A percentile compares a stretch with the other conserved stretches of the same genome.
phyloP scores from a whole-genome alignment of 495 filamentous ascomycete genomes.

The Podospora didyma region DNA sequence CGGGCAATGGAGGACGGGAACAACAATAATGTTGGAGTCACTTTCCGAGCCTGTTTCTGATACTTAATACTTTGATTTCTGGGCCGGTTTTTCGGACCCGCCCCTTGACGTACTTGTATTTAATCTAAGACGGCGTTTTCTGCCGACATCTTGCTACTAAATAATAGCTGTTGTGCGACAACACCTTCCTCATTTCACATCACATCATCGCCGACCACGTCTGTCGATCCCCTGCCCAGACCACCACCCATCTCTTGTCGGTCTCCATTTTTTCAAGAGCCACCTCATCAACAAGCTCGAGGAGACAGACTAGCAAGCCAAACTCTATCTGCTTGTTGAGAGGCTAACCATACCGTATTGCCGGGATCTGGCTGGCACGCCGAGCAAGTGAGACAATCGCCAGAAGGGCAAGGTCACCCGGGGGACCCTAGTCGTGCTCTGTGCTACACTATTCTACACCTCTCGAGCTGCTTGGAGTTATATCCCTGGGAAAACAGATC shows the following conservation, averaged over 20 bases:
- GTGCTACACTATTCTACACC: no score
- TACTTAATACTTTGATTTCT: background rate
- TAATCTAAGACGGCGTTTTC: background rate
- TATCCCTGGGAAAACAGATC: conserved; percentile 6
- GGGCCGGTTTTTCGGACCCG: background rate
- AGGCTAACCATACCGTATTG: background rate
- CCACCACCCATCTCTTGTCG: no score
- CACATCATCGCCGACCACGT: no score
- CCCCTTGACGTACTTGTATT: background rate
- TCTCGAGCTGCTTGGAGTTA: no score
- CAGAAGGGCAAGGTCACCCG: no score
- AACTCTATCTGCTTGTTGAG: background rate
- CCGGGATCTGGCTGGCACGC: background rate
- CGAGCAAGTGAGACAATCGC: background rate
- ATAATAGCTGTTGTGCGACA: no score
- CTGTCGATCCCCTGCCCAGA: no score
- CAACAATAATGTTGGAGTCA: background rate
- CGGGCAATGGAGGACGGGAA: background rate
- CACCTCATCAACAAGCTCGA: no score
- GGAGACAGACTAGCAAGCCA: background rate
- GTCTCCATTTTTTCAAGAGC: no score
- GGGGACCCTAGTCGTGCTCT: no score
- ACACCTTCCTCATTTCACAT: no score
- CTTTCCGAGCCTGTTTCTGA: background rate
- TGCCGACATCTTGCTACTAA: no score